Evolutionary conservation across 1,284 basidiomycete species (phyloP).

Genomic region (Fistulina hepatica): DNA sequence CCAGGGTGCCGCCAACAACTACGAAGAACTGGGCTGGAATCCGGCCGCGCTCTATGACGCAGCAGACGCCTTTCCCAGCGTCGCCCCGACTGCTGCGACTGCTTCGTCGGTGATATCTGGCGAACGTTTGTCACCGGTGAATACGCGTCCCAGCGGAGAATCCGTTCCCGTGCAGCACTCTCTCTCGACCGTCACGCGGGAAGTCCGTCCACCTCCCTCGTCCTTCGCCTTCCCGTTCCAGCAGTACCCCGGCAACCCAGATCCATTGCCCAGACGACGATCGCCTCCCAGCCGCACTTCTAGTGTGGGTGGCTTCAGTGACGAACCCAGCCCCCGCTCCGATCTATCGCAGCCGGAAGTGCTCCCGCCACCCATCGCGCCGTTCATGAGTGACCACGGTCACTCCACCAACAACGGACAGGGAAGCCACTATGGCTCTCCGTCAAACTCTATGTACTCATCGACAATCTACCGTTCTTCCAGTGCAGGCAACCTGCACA

Average conservation of each 20-base stretch:
- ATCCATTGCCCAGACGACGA: slow-evolving; percentile 28
- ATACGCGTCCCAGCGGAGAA: no score
- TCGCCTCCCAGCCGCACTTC: slow-evolving; percentile 29
- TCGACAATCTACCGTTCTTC: slow-evolving; percentile 3
- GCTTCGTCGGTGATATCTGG: no score
- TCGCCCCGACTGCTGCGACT: no score
- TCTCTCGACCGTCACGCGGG: no score
- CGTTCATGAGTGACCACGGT: slow-evolving; percentile 33
- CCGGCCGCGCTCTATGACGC: background rate
- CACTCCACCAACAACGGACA: slow-evolving; percentile 13
- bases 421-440: no score
- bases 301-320: slow-evolving; percentile 1
- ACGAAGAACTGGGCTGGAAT: no score
- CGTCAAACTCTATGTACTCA: no score
- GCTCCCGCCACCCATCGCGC: slow-evolving; percentile 33
- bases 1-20: no score
- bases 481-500: slow-evolving; percentile 1
- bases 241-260: slow-evolving; percentile 50
- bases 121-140: no score
- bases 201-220: background rate
- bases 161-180: no score
- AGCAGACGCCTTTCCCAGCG: no score
- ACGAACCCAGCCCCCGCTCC: slow-evolving; percentile 17
- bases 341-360: background rate
- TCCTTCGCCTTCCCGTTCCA: slow-evolving; percentile 34